phyloP scores from a whole-genome alignment of 345 rosid species.

The Eucalyptus polyanthemos region DNA sequence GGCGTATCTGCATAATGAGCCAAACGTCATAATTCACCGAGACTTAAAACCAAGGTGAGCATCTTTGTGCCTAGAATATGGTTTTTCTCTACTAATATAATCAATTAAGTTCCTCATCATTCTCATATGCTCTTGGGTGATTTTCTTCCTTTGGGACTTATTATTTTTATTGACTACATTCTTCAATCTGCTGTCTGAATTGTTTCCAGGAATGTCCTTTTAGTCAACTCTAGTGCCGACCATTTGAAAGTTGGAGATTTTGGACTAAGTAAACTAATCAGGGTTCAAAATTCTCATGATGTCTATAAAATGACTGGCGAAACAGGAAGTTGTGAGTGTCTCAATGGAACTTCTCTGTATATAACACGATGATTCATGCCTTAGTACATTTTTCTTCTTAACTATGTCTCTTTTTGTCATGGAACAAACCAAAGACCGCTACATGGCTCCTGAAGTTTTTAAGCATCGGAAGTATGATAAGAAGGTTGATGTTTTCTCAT shows the following conservation, averaged over 20 bases:
- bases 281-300: constrained; percentile 92
- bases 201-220: constrained; percentile 78
- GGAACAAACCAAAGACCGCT: constrained; percentile 53
- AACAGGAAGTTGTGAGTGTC: constrained; percentile 93
- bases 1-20: constrained; percentile 98
- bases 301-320: constrained; percentile 99
- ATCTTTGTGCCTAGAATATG: neutral
- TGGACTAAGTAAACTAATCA: constrained; percentile 97
- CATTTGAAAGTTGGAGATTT: constrained; percentile 97
- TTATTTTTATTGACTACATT: neutral
- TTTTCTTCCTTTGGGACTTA: neutral
- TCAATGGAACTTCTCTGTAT: neutral
- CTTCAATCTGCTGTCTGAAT: neutral
- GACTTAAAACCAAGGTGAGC: constrained; percentile 91
- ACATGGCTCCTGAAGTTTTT: constrained; percentile 99
- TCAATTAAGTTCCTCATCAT: neutral
- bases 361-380: neutral
- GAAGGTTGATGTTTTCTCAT: constrained; percentile 98
- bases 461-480: constrained; percentile 93
- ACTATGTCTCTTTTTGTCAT: neutral
- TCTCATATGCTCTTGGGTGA: neutral
- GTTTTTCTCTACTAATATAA: neutral
- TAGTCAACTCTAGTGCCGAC: constrained; percentile 91
- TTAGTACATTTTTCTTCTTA: neutral
- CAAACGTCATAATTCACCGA: constrained; percentile 90